Base-by-base conservation (phyloP, 1,139 yeast genomes). In the Pichia sp. region DNA sequence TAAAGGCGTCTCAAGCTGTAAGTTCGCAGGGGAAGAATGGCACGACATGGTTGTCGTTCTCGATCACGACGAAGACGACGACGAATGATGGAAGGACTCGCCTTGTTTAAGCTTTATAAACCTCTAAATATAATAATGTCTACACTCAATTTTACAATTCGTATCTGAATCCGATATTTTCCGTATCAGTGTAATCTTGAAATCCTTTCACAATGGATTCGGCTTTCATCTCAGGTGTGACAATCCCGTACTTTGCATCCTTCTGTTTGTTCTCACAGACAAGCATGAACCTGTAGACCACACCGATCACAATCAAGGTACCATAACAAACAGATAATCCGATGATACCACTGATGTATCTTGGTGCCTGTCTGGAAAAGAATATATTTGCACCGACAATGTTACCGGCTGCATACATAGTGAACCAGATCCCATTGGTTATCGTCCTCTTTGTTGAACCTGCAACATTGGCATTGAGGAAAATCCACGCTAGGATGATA, bases 11-110 rank as follows among this genome's bases (percentile, higher is more conserved):
- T 80, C 89, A 55, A 67, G 72, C 24, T 80, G 86, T 60, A 66
- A 71, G 48, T 77, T 75, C 65, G 94, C 79, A 27, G 84, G 79
- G 34, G 76, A 69, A 30, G 69, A 69, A 35, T 87, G 94, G 94
- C 73, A 74, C 55, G 89, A 85, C 60, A 65, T 85, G 73, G 72
- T 78, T 48, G 72, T 81, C 53, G 81, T 80, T 49, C 73, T 86
- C 62, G 75, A 77, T 38, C 82, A 83, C 27, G 81, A 77, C 45
- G 85, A 79, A 38, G 85, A 81, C 47, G 70, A 67, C 15, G 64
- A 62, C 31, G 32, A 51, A 4, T 40, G 15, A 34, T 10, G 7
- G 7, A 24, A 24, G 7, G 7, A 24, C 9, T 7, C 27, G 27
- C 10, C 27, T 24, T 24, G 10, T n/a, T n/a, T n/a, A n/a, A n/a